Conservation (phyloP, 208 protist genomes). For the Trichomonas tenax region DNA sequence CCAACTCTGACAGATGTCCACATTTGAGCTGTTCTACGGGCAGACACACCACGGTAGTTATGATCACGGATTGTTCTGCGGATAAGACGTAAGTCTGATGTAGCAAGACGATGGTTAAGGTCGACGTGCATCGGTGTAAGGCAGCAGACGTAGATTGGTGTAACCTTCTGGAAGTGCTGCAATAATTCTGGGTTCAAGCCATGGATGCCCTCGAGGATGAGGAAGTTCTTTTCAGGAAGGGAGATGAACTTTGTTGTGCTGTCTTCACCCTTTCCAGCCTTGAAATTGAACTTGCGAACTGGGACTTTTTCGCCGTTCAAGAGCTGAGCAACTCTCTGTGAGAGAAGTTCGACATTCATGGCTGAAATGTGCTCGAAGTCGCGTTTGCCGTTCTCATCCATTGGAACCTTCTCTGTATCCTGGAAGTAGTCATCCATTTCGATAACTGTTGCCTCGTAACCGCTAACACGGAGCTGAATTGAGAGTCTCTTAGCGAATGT, state of each 20-base stretch:
- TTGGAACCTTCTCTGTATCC: neutral
- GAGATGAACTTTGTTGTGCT: neutral
- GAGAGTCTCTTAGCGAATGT: neutral
- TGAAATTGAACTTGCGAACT: neutral
- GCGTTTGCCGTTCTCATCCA: neutral
- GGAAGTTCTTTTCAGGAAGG: neutral
- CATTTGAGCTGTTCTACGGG: neutral
- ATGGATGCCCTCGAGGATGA: conserved; percentile 10
- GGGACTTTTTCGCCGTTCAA: neutral
- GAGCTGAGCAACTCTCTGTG: neutral
- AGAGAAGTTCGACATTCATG: neutral
- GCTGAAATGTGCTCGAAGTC: neutral
- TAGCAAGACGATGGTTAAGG: neutral
- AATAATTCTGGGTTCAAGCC: neutral
- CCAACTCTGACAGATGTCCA: neutral
- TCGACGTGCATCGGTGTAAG: neutral
- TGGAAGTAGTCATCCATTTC: conserved; percentile 10
- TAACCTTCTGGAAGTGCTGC: neutral
- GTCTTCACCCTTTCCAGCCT: neutral
- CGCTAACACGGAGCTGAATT: neutral
- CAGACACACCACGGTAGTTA: neutral
- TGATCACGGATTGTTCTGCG: neutral
- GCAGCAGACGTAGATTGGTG: neutral
- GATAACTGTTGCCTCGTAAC: neutral
- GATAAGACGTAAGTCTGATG: neutral